These are phyloP conservation scores for Acrocalymma vagum DNA, from an alignment of 2,329 filamentous ascomycete species.

Conservation along the genomic window DNA sequence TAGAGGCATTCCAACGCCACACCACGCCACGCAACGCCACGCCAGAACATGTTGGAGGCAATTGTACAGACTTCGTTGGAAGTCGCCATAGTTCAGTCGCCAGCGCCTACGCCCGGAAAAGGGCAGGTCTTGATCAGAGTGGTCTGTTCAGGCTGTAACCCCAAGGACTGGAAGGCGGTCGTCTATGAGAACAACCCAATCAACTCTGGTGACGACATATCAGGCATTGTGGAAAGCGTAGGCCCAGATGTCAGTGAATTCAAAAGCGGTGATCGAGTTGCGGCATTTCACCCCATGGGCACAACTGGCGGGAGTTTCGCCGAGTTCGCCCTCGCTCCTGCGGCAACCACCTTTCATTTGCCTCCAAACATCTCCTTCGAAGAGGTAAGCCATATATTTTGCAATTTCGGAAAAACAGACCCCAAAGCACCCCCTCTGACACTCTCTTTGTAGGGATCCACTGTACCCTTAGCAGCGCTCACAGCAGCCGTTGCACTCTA, in stretches of 20 bases:
- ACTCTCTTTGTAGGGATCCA: conserved; percentile 45
- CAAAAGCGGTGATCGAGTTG: conserved; percentile 62
- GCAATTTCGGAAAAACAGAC: conserved; percentile 45
- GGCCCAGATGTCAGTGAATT: conserved; percentile 63
- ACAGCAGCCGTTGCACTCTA: conserved; percentile 53
- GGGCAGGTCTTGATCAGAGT: conserved; percentile 41
- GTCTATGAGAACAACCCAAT: conserved; percentile 15
- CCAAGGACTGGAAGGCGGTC: conserved; percentile 53
- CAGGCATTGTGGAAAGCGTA: conserved; percentile 60
- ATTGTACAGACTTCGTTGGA: not conserved
- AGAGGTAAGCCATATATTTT: too few relatives aligned
- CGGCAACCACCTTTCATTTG: conserved; percentile 63
- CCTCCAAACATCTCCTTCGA: conserved; percentile 58
- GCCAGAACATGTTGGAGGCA: conserved; percentile 1
- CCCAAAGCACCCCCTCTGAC: conserved; percentile 38
- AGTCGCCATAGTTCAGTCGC: conserved; percentile 1
- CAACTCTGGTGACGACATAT: conserved; percentile 62
- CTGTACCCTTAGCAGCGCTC: conserved; percentile 52
- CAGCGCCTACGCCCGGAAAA: conserved; percentile 24
- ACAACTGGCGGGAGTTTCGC: conserved; percentile 62
- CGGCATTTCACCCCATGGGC: conserved; percentile 61
- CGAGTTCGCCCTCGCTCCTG: conserved; percentile 64
- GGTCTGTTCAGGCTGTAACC: conserved; percentile 39
- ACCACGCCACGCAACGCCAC: not conserved
- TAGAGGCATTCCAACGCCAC: not conserved